Evolutionary conservation across 164 flowering plant species (phyloP), one percentile per base, ranked within the genome.

Genomic region (Sedum album): DNA sequence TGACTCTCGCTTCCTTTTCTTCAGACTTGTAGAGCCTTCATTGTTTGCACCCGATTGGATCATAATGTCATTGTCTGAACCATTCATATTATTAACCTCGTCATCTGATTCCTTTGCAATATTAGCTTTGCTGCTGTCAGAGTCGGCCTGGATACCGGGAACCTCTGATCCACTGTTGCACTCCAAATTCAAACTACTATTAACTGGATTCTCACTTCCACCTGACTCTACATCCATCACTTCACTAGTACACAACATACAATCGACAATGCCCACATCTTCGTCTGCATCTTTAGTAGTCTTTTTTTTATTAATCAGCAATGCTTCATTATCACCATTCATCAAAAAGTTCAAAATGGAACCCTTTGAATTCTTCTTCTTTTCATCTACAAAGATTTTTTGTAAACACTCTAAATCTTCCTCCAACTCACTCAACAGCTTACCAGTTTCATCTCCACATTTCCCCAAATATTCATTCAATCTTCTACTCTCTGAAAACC

Each of bases 1-100:
- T 53, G 77, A 66, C 30, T 74, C 83, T 7, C 76, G 73, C 72
- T 86, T 87, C 70, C 94, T 79, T 82, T 86, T 86, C 26, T 67
- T 86, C 21, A 63, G 70, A 71, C 70, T 36, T 63, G 7, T 66
- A 38, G 53, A 14, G 4, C 73, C 76, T 65, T 65, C 79, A 60
- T 72, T 68, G 69, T 28, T 35, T 9, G 61, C 20, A 31, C 21
- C 15, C 42, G 65, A 8, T 14, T 4, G 82, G 70, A 81, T 38
- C 11, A 71, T 46, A 69, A 61, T n/a, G 26, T 70, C 74, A 30
- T 75, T 78, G 0, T 74, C 73, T 9, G 63, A 79, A 38, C 72
- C 73, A 64, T 66, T 75, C 66, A 42, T 62, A 46, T 30, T 67
- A 49, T 68, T 65, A 14, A 31, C 53, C 65, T 42, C 66, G 66